phyloP scores from a whole-genome alignment of 2,329 filamentous ascomycete species.

The Nemania diffusa region DNA sequence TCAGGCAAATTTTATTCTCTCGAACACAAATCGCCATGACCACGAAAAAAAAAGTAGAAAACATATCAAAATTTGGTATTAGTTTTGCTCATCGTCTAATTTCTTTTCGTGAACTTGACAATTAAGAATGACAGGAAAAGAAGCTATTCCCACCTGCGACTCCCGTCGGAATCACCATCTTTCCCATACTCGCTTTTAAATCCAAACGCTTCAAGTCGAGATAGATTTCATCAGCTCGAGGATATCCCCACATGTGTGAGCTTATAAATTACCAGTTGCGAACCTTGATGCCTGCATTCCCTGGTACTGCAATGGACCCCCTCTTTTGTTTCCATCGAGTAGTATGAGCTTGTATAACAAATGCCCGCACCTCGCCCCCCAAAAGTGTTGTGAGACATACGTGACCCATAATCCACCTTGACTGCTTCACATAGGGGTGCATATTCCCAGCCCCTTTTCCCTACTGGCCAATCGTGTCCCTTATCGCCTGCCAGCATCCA shows the following conservation, averaged over 20 bases:
- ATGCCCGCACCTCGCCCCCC: not conserved
- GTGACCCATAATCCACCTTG: not conserved
- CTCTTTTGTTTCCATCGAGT: not conserved
- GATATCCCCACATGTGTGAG: not conserved
- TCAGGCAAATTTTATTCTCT: not conserved
- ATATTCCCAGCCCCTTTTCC: not conserved
- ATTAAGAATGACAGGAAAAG: not conserved
- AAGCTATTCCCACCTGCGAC: slow-evolving; percentile 7
- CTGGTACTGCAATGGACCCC: not conserved
- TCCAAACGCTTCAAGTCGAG: slow-evolving; percentile 8
- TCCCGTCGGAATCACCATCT: slow-evolving; percentile 5
- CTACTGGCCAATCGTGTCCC: not conserved
- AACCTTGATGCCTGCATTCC: not conserved
- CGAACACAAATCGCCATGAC: not conserved
- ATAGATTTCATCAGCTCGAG: slow-evolving; percentile 4
- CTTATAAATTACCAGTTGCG: slow-evolving; percentile 1
- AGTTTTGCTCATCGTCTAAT: slow-evolving; percentile 21
- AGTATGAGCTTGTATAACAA: slow-evolving; percentile 4
- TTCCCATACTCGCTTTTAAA: slow-evolving; percentile 10
- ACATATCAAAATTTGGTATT: not conserved
- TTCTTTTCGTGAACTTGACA: slow-evolving; percentile 7
- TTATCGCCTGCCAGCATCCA: slow-evolving; percentile 59
- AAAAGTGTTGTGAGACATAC: not conserved
- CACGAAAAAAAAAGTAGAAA: not conserved
- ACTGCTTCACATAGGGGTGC: not conserved